Conservation (phyloP, 1,139 yeast species). For the Ogataea hybrid region DNA sequence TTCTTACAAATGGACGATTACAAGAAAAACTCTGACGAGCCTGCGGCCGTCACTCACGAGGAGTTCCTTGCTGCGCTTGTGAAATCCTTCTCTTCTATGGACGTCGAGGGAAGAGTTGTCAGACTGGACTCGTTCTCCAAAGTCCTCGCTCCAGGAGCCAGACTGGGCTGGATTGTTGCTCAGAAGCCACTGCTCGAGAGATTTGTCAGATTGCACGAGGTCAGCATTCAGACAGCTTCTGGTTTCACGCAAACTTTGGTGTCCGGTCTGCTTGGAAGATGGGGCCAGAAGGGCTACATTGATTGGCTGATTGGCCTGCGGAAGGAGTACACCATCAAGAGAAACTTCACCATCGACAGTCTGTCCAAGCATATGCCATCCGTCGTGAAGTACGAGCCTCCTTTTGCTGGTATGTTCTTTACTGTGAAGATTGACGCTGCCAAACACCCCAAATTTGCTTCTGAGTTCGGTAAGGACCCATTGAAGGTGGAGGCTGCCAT, state of each 20-base stretch:
- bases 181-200: constrained; percentile 67
- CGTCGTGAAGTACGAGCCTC: constrained; percentile 58
- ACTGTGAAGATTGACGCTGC: constrained; percentile 73
- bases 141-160: constrained; percentile 88
- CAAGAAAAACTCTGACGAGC: constrained; percentile 42
- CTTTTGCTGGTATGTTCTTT: constrained; percentile 94
- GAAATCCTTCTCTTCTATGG: constrained; percentile 75
- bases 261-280: constrained; percentile 53
- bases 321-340: constrained; percentile 73
- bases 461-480: constrained; percentile 54
- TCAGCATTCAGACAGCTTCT: constrained; percentile 75
- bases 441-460: constrained; percentile 68
- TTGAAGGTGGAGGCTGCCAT: constrained; percentile 59
- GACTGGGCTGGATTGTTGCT: constrained; percentile 90
- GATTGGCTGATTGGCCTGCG: constrained; percentile 90
- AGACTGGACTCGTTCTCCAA: constrained; percentile 91
- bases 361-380: constrained; percentile 62
- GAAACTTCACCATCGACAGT: constrained; percentile 75
- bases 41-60: constrained; percentile 37
- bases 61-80: constrained; percentile 68
- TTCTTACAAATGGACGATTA: constrained; percentile 84
- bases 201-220: constrained; percentile 73
- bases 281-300: constrained; percentile 76
- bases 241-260: constrained; percentile 78
- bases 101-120: constrained; percentile 85